Base-by-base conservation (phyloP, 176 grass and related monocot species). In the Stipa capillata region DNA sequence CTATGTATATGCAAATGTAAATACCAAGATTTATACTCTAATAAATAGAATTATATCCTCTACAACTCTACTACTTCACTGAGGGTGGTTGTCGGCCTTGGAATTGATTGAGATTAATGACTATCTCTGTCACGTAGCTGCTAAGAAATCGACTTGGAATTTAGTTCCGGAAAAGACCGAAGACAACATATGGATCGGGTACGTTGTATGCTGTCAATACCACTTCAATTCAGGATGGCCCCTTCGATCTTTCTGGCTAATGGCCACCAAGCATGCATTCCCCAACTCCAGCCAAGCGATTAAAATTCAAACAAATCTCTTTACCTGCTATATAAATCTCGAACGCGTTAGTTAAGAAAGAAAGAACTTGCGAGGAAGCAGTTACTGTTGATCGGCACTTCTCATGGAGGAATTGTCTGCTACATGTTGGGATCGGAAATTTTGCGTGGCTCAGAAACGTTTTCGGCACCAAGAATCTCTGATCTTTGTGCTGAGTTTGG, bases 191-290 rank as follows among this genome's bases (percentile, higher is more conserved):
- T 8, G 10, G 5, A 73, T n/a, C n/a, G n/a, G n/a, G 57, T 54
- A 80, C 21, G 73, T 43, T 42, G 3, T 15, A 4, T 31, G 8
- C 45, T 53, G 65, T 45, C 76, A 34, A 57, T 55, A 27, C n/a
- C n/a, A n/a, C 29, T 66, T 80, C 47, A 86, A 47, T 16, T 16
- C 58, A 21, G 59, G 32, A 86, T 65, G 69, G n/a, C 59, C 29
- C 48, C 16, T 45, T 6, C 31, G 67, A 79, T 36, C 68, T 36
- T 2, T 70, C 84, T 0, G 17, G 32, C 54, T 53, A 34, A 44
- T 66, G 67, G 58, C n/a, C 67, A 37, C 84, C 76, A 47, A 54
- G 84, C 68, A 7, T 53, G 84, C 84, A 6, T 53, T 65, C 3
- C 45, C 21, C 1, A 66, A 52, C 49, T 49, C 7, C 20, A 75